A percentile compares a stretch with the other conserved stretches of the same genome.
phyloP scores from a whole-genome alignment of 2,329 filamentous ascomycete genomes.

The Karstenula rhodostoma region DNA sequence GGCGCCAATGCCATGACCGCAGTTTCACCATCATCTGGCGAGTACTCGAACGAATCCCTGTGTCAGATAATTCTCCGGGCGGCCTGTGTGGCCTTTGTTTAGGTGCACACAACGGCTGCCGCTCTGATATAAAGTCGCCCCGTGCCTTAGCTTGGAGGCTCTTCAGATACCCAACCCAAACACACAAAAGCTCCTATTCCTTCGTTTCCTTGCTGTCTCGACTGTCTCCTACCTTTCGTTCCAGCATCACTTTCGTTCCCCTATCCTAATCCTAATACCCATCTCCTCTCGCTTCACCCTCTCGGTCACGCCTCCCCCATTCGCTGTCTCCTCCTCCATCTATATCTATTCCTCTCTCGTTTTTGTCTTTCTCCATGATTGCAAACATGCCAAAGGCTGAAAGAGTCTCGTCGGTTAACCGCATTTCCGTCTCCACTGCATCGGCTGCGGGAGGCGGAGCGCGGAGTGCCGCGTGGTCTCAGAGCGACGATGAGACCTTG shows the following conservation, averaged over 20 bases:
- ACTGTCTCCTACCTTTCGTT: slow-evolving; percentile 44
- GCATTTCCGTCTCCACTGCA: slow-evolving; percentile 43
- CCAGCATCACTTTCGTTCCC: slow-evolving; percentile 41
- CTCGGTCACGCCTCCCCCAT: slow-evolving; percentile 27
- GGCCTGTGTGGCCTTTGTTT: slow-evolving; percentile 39
- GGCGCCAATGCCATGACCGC: slow-evolving; percentile 28
- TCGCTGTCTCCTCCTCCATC: slow-evolving; percentile 23
- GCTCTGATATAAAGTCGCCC: slow-evolving; percentile 45
- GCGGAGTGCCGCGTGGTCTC: slow-evolving; percentile 68
- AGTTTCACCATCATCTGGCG: slow-evolving; percentile 47
- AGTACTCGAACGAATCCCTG: slow-evolving; percentile 50
- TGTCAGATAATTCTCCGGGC: slow-evolving; percentile 51
- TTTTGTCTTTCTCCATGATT: slow-evolving; percentile 33
- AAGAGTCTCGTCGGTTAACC: slow-evolving; percentile 40
- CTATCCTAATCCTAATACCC: slow-evolving; percentile 43
- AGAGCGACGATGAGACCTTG: slow-evolving; percentile 76
- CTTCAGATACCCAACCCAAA: slow-evolving; percentile 36
- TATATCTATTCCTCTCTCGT: slow-evolving; percentile 25
- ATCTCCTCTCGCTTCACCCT: slow-evolving; percentile 35
- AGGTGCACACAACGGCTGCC: slow-evolving; percentile 34
- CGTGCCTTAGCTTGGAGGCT: slow-evolving; percentile 9
- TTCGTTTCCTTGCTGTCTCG: slow-evolving; percentile 44
- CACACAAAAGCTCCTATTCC: slow-evolving; percentile 39
- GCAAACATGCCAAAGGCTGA: slow-evolving; percentile 57
- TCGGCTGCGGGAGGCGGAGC: slow-evolving; percentile 38